These are phyloP conservation scores for Tinospora cordifolia DNA, from an alignment of 164 flowering plant genomes.

Conservation along the genomic window DNA sequence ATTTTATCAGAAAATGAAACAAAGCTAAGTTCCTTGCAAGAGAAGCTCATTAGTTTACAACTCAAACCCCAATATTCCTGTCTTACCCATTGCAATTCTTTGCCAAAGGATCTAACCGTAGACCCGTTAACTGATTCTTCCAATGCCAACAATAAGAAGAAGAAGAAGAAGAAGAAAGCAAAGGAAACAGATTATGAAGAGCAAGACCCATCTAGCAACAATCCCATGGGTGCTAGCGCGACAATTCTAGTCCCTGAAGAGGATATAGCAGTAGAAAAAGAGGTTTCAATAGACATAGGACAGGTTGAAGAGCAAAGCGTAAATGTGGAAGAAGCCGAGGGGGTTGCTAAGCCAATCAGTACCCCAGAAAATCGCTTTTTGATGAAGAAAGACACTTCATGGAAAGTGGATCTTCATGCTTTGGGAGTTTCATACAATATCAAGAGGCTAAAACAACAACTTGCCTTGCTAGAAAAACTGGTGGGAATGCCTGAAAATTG, in stretches of 20 bases:
- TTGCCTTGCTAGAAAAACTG: constrained; percentile 70
- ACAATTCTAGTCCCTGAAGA: constrained; percentile 31
- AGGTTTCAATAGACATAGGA: constrained; percentile 13
- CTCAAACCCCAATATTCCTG: constrained; percentile 19
- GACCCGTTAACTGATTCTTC: constrained; percentile 34
- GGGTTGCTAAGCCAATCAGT: constrained; percentile 18
- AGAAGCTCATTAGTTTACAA: constrained; percentile 26
- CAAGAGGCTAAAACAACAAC: constrained; percentile 85
- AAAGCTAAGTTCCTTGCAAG: constrained; percentile 46
- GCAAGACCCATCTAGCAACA: constrained; percentile 15
- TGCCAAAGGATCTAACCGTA: constrained; percentile 17
- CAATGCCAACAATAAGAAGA: constrained; percentile 39
- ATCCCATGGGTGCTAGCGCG: constrained; percentile 15
- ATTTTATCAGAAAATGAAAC: constrained; percentile 45
- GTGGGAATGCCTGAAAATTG: constrained; percentile 40
- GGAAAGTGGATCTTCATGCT: constrained; percentile 80
- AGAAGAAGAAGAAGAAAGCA: constrained; percentile 39
- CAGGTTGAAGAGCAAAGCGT: constrained; percentile 17
- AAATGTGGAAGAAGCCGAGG: constrained; percentile 17
- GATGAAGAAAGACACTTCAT: constrained; percentile 25
- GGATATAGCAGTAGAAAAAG: constrained; percentile 36
- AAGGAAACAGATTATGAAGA: constrained; percentile 29
- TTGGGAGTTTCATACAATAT: constrained; percentile 87
- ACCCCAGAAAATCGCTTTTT: constrained; percentile 15
- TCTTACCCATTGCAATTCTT: constrained; percentile 19